These are phyloP conservation scores for Fusarium coffeatum DNA, from an alignment of 2,329 filamentous ascomycete genomes.

Conservation along the genomic window DNA sequence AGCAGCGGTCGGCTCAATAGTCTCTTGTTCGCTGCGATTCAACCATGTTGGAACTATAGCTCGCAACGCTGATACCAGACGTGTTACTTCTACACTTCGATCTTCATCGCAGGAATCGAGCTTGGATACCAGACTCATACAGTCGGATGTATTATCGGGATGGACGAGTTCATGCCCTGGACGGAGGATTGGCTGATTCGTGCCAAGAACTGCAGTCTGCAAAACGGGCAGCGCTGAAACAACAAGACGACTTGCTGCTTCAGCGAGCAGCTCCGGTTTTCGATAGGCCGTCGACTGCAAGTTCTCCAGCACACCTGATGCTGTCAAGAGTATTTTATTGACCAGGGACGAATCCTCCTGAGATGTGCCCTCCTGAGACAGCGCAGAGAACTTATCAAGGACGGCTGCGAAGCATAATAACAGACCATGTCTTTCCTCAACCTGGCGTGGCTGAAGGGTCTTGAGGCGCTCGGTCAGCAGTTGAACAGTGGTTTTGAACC, in stretches of 20 bases:
- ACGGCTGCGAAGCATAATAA: conserved; percentile 71
- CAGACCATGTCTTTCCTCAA: conserved; percentile 77
- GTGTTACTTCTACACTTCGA: conserved; percentile 18
- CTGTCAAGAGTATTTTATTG: conserved; percentile 46
- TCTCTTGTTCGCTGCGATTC: conserved; percentile 61
- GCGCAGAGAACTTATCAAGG: conserved; percentile 59
- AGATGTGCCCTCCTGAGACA: conserved; percentile 35
- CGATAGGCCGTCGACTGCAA: conserved; percentile 60
- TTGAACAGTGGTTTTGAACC: conserved; percentile 53
- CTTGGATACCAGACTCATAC: conserved; percentile 38
- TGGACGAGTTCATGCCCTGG: conserved; percentile 46
- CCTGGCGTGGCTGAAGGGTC: conserved; percentile 64
- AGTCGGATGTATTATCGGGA: conserved; percentile 28
- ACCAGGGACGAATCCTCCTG: conserved; percentile 43
- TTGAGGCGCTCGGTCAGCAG: conserved; percentile 59
- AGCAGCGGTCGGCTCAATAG: conserved; percentile 61
- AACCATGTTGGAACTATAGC: conserved; percentile 60
- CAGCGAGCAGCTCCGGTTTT: conserved; percentile 72
- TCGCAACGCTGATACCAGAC: conserved; percentile 45
- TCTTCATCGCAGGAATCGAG: conserved; percentile 30
- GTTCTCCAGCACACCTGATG: conserved; percentile 55
- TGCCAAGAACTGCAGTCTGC: conserved; percentile 50
- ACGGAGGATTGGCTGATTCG: conserved; percentile 11
- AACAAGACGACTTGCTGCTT: conserved; percentile 69
- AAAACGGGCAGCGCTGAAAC: conserved; percentile 63